These are phyloP conservation scores for Pisolithus thermaeus DNA, from an alignment of 1,284 basidiomycete genomes.

Conservation along the genomic window DNA sequence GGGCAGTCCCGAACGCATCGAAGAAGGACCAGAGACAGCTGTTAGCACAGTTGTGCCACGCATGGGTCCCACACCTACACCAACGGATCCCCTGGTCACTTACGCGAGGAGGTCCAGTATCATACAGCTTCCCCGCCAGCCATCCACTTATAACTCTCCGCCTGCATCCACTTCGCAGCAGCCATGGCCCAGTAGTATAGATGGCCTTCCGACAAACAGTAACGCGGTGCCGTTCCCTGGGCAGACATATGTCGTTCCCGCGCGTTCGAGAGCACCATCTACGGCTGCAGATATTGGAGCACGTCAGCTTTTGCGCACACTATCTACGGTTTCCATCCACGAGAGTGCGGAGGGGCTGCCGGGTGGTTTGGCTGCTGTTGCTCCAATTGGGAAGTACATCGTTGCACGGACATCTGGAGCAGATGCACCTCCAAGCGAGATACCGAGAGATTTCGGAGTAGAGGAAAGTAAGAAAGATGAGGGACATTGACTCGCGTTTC, in stretches of 20 bases:
- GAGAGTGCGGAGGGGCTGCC: slow-evolving; percentile 63
- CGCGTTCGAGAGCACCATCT: slow-evolving; percentile 68
- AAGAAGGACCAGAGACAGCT: slow-evolving; percentile 21
- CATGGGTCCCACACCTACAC: slow-evolving; percentile 34
- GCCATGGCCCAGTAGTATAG: slow-evolving; percentile 33
- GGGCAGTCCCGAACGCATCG: slow-evolving; percentile 16
- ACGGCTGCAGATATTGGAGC: slow-evolving; percentile 44
- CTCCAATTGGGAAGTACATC: slow-evolving; percentile 63
- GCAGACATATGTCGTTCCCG: slow-evolving; percentile 62
- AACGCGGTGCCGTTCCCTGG: slow-evolving; percentile 56
- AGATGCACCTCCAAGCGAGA: slow-evolving; percentile 69
- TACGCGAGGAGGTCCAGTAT: slow-evolving; percentile 71
- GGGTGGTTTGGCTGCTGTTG: slow-evolving; percentile 57
- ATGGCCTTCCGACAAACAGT: slow-evolving; percentile 28
- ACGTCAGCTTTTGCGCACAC: slow-evolving; percentile 61
- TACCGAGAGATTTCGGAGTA: slow-evolving; percentile 60
- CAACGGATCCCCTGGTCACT: slow-evolving; percentile 60
- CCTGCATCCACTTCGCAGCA: slow-evolving; percentile 36
- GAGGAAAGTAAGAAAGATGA: slow-evolving; percentile 27
- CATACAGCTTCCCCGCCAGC: slow-evolving; percentile 51
- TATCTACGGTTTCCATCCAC: slow-evolving; percentile 80
- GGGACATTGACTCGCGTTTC: background rate
- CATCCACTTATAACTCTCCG: slow-evolving; percentile 44
- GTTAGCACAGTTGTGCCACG: slow-evolving; percentile 25
- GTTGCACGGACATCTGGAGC: slow-evolving; percentile 55